Evolutionary conservation across 2,329 filamentous ascomycete species (phyloP).

Genomic region (Tolypocladium cylindrosporum): DNA sequence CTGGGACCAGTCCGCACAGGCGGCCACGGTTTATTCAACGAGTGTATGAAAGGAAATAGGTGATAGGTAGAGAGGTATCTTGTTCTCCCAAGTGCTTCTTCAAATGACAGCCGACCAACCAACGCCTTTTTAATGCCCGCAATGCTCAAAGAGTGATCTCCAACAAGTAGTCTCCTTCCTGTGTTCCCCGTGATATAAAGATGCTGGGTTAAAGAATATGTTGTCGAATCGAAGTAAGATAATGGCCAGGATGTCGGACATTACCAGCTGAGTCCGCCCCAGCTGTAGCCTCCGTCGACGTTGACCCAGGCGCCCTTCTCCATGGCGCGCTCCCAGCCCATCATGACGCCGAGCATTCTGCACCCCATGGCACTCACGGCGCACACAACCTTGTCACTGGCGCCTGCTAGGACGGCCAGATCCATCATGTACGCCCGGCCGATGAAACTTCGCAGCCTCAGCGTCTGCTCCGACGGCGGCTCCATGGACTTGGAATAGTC

Average conservation of each 20-base stretch:
- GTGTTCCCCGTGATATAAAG: background rate
- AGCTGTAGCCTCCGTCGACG: constrained; percentile 61
- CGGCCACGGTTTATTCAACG: background rate
- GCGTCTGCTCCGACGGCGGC: constrained; percentile 40
- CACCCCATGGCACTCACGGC: constrained; percentile 66
- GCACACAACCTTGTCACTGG: constrained; percentile 64
- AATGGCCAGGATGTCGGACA: background rate
- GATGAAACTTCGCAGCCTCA: constrained; percentile 61
- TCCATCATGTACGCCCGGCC: constrained; percentile 78
- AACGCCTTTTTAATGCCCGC: background rate
- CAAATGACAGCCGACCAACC: background rate
- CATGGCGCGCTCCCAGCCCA: constrained; percentile 69
- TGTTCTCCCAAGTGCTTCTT: background rate
- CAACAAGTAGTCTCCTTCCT: background rate
- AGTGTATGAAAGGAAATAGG: background rate
- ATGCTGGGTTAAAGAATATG: background rate
- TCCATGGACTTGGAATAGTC: constrained; percentile 13
- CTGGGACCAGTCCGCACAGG: background rate
- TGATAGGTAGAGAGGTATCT: background rate
- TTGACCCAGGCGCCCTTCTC: constrained; percentile 59
- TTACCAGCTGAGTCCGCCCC: constrained; percentile 39
- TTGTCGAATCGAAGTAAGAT: background rate
- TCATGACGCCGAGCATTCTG: constrained; percentile 70
- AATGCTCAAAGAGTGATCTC: background rate
- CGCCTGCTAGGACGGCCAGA: constrained; percentile 59